Evolutionary conservation across 306 rosid genomes (phyloP).

Genomic region (Argentina anserina): DNA sequence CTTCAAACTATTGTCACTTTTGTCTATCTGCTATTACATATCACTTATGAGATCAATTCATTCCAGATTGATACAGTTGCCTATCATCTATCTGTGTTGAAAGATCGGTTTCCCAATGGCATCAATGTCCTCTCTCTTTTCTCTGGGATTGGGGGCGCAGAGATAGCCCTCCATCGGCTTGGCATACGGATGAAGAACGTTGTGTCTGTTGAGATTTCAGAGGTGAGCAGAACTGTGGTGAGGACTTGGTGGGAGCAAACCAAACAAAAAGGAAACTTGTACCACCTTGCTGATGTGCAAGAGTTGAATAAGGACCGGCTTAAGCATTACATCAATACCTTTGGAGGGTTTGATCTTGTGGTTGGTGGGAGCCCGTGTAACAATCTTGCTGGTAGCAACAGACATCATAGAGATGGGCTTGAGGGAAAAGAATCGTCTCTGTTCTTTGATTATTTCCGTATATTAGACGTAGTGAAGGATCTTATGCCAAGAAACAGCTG

Average conservation of each 20-base stretch:
- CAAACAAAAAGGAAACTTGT: slow-evolving; percentile 67
- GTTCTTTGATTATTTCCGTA: slow-evolving; percentile 68
- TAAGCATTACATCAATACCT: slow-evolving; percentile 46
- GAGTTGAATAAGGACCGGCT: slow-evolving; percentile 46
- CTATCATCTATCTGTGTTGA: slow-evolving; percentile 77
- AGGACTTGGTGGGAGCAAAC: slow-evolving; percentile 99
- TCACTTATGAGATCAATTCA: slow-evolving; percentile 18
- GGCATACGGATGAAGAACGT: slow-evolving; percentile 74
- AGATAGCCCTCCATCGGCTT: slow-evolving; percentile 88
- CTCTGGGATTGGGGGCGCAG: slow-evolving; percentile 96
- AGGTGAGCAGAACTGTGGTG: slow-evolving; percentile 67
- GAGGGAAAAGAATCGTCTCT: slow-evolving; percentile 82
- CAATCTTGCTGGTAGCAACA: slow-evolving; percentile 87
- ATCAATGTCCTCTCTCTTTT: slow-evolving; percentile 88
- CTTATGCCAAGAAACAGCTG: slow-evolving; percentile 33
- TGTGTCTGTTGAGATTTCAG: slow-evolving; percentile 75
- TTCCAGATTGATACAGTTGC: slow-evolving; percentile 96
- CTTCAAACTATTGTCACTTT: background rate
- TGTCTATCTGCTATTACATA: background rate
- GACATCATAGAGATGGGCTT: slow-evolving; percentile 77
- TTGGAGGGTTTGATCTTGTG: slow-evolving; percentile 85
- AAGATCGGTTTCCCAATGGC: slow-evolving; percentile 71
- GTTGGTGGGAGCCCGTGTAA: slow-evolving; percentile 97
- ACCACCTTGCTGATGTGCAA: slow-evolving; percentile 61
- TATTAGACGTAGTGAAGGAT: slow-evolving; percentile 64